Evolutionary conservation across 352 stramenopile genomes (phyloP), one percentile per base, ranked within the genome.

Genomic region (Phytophthora pini): DNA sequence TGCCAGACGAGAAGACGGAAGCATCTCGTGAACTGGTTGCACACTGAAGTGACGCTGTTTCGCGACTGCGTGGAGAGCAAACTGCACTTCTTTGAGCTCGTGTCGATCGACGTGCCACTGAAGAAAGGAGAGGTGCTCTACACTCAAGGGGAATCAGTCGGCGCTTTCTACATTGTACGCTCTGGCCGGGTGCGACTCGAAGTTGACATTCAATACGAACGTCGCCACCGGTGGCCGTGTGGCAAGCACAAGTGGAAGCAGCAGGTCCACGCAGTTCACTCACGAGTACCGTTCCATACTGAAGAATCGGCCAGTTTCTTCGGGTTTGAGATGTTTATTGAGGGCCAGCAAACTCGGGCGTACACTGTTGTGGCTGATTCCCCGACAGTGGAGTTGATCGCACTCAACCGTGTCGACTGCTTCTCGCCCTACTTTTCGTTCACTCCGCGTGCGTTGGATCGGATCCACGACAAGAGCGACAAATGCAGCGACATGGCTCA

Each of bases 371-470:
- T 91, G 17, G 82, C 80, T 0, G 79, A 87, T 47, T 82, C 82
- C 8, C 55, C 70, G 1, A 70, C 70, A 3, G 77, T 87, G 1
- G 79, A 89, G 50, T 51, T 91, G 17, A 68, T 91, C 17, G 82
- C 77, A 2, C 57, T 91, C n/a, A 89, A 91, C 38, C 81, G 81
- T 41, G 73, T 91, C 17, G 80, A 91, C 61, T 91, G 82, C 51
- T 89, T 88, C 61, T 91, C 82, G 27, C 81, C 82, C 1, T 88
- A 89, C 41, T 89, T 89, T 20, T 89, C 82, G 1, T 91, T 91
- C 53, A 91, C 80, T 1, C 70, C 78, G 10, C 78, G 81, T 13
- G 76, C 80, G 13, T 72, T 88, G 20, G 82, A 88, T 45, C 76
- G 77, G 20, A 84, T 91, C 32, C 61, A 79, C 29, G 78, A 85